A percentile compares a stretch with the other conserved stretches of the same genome.
These are phyloP conservation scores for Thecamonas trahens DNA, from an alignment of 78 protist genomes.

Conservation along the genomic window DNA sequence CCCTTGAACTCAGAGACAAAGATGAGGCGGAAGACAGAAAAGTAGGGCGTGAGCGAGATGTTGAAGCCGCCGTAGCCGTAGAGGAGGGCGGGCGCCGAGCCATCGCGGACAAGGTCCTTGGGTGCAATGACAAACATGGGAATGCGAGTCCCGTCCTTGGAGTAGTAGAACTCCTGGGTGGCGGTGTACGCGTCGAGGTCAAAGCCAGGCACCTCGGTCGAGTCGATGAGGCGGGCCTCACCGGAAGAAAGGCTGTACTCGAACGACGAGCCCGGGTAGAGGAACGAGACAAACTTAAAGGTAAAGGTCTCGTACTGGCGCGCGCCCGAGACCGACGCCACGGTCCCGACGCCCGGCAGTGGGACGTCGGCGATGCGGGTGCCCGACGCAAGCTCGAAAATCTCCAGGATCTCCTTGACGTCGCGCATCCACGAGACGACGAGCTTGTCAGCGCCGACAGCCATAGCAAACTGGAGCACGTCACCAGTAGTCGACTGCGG, in stretches of 20 bases:
- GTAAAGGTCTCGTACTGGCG: conserved; percentile 17
- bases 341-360: conserved; percentile 7
- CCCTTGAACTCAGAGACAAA: conserved; percentile 61
- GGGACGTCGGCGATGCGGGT: neutral
- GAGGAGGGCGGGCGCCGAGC: conserved; percentile 31
- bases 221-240: neutral
- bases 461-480: conserved; percentile 10
- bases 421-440: conserved; percentile 42
- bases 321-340: neutral
- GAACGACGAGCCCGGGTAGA: conserved; percentile 37
- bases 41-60: conserved; percentile 55
- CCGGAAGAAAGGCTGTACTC: neutral
- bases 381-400: neutral
- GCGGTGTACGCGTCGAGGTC: conserved; percentile 16
- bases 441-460: conserved; percentile 18
- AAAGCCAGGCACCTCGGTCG: neutral
- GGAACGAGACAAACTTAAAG: conserved; percentile 44
- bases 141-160: conserved; percentile 76
- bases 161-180: conserved; percentile 67
- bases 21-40: conserved; percentile 24
- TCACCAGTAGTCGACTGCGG: conserved; percentile 23
- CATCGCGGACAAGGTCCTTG: conserved; percentile 6
- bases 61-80: conserved; percentile 93
- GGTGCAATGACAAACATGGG: conserved; percentile 84
- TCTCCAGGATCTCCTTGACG: conserved; percentile 39